Percentiles rank a stretch among this genome's conserved stretches.
These are phyloP conservation scores for Dactylellina sp. DNA, from an alignment of 2,329 filamentous ascomycete species.

Conservation along the genomic window DNA sequence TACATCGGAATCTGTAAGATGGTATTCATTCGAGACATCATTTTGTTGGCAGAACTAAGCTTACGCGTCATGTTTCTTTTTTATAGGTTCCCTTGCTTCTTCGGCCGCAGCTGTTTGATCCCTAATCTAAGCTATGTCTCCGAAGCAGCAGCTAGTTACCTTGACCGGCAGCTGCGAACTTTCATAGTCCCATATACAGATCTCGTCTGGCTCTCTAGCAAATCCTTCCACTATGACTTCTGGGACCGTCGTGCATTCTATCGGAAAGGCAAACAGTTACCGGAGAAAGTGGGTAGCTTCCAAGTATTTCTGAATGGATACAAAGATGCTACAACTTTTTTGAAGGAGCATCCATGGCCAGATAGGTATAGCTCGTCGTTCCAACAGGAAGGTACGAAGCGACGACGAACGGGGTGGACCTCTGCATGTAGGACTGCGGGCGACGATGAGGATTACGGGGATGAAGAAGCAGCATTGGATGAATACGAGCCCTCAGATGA, in stretches of 20 bases:
- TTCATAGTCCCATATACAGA: conserved; percentile 96
- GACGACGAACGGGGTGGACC: conserved; percentile 63
- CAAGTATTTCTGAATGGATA: conserved; percentile 97
- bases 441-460: conserved; percentile 66
- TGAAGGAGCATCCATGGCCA: conserved; percentile 96
- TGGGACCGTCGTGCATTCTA: conserved; percentile 93
- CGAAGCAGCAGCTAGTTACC: conserved; percentile 94
- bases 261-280: conserved; percentile 85
- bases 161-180: conserved; percentile 89
- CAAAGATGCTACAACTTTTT: conserved; percentile 95
- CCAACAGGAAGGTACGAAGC: conserved; percentile 74
- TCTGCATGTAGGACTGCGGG: conserved; percentile 63
- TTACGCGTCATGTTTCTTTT: conserved; percentile 11
- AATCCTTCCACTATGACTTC: conserved; percentile 97
- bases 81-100: conserved; percentile 85
- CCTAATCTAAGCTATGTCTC: conserved; percentile 98
- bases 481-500: conserved; percentile 63
- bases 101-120: conserved; percentile 93
- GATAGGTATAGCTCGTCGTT: conserved; percentile 82
- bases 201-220: conserved; percentile 91
- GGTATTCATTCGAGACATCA: not conserved
- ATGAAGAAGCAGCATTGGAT: conserved; percentile 62
- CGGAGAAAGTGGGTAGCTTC: conserved; percentile 92
- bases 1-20: conserved; percentile 82
- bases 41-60: not conserved